Conservation (phyloP, 345 rosid species). For the Citrus inodora region DNA sequence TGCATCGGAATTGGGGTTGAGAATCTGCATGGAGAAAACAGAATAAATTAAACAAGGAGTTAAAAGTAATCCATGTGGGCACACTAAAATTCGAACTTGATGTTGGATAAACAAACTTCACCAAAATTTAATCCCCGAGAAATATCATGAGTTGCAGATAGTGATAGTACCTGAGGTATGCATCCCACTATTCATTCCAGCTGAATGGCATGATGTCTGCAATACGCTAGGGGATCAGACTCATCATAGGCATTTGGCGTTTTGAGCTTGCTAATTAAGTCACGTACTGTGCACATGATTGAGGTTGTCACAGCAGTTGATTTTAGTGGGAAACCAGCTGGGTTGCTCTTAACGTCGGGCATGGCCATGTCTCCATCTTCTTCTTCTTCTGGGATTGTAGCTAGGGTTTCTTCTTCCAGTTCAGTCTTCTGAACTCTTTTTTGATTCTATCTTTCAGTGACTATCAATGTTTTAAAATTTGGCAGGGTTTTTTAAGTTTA, state of each 20-base stretch:
- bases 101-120: conserved; percentile 3
- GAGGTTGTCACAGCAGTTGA: no score
- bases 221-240: no score
- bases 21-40: conserved; percentile 58
- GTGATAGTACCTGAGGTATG: conserved; percentile 82
- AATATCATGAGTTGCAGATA: background rate
- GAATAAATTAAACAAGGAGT: conserved; percentile 3
- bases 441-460: background rate
- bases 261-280: no score
- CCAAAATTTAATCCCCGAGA: background rate
- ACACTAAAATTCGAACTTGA: background rate
- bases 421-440: background rate
- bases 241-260: no score
- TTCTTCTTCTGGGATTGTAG: background rate
- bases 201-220: conserved; percentile 14
- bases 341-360: no score
- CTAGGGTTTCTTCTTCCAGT: background rate
- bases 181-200: conserved; percentile 96
- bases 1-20: conserved; percentile 95
- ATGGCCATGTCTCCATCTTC: background rate
- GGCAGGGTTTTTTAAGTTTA: no score
- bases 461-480: no score
- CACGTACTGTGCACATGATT: no score
- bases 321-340: no score
- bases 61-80: background rate